Conservation (phyloP, 106 monocot genomes). For the Dendrobium officinale region DNA sequence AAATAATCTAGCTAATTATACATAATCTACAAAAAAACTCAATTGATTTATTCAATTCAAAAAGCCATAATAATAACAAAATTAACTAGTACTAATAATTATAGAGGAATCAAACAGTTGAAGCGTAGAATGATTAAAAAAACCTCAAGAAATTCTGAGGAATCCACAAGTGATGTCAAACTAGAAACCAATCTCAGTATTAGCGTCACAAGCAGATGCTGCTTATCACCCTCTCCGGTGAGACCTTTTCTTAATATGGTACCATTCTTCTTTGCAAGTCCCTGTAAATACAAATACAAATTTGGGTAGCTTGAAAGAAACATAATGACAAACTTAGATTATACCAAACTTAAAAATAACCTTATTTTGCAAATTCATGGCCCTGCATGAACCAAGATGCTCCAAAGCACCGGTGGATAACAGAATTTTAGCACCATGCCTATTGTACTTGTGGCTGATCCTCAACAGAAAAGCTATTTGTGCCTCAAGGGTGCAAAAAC, state of each 20-base stretch:
- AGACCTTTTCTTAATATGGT: conserved; percentile 21
- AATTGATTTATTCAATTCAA: background rate
- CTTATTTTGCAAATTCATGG: conserved; percentile 39
- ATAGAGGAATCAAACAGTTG: background rate
- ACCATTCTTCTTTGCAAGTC: conserved; percentile 19
- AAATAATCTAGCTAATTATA: background rate
- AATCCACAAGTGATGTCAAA: conserved; percentile 64
- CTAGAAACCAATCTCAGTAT: conserved; percentile 79
- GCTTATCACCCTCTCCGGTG: conserved; percentile 32
- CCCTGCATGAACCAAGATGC: conserved; percentile 62
- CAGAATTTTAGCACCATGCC: conserved; percentile 81
- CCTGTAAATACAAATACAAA: conserved; percentile 17
- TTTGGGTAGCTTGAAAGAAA: conserved; percentile 5
- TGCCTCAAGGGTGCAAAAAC: conserved; percentile 68
- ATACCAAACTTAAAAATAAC: conserved; percentile 19
- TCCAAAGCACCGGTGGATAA: conserved; percentile 75
- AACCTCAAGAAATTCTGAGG: conserved; percentile 82
- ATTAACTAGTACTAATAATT: background rate
- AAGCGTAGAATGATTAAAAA: background rate
- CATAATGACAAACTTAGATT: background rate
- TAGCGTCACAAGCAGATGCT: conserved; percentile 48
- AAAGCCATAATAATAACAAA: background rate
- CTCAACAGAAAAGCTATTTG: conserved; percentile 69
- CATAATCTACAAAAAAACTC: background rate
- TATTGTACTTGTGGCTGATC: conserved; percentile 65